A percentile compares a stretch with the other conserved stretches of the same genome.
Evolutionary conservation across 305 asterid species (phyloP).

Genomic region (Rubia peregrina): DNA sequence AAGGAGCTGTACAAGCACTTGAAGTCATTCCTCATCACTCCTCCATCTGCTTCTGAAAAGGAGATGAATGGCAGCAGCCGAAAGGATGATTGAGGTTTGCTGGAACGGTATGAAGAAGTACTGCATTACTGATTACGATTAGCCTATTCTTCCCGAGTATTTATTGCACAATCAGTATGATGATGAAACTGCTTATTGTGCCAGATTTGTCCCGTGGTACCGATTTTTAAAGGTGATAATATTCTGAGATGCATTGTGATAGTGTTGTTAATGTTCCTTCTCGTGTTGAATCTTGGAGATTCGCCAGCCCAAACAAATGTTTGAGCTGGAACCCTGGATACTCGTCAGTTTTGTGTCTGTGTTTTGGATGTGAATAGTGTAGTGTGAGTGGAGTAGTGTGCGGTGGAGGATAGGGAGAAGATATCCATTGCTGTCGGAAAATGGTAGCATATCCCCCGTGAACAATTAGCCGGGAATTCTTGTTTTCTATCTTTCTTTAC

Average conservation of each 20-base stretch:
- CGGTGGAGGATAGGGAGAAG: no score
- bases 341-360: no score
- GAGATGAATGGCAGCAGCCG: conserved; percentile 23
- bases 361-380: no score
- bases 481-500: no score
- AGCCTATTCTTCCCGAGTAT: background rate
- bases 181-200: background rate
- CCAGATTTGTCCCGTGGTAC: background rate
- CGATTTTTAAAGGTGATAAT: background rate
- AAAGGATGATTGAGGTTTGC: conserved; percentile 34
- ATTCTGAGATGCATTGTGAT: background rate
- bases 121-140: conserved; percentile 2
- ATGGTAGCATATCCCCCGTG: no score
- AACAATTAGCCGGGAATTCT: no score
- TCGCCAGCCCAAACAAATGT: no score
- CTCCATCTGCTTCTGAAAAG: conserved; percentile 23
- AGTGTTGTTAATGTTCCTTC: conserved; percentile 1
- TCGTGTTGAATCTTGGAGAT: no score
- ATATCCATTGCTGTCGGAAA: no score
- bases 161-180: background rate
- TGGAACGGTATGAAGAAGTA: background rate
- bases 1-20: conserved; percentile 48
- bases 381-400: no score
- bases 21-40: conserved; percentile 46
- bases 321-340: no score